Base-by-base conservation (phyloP, 176 grass and related monocot genomes). In the Oryza meyeriana region DNA sequence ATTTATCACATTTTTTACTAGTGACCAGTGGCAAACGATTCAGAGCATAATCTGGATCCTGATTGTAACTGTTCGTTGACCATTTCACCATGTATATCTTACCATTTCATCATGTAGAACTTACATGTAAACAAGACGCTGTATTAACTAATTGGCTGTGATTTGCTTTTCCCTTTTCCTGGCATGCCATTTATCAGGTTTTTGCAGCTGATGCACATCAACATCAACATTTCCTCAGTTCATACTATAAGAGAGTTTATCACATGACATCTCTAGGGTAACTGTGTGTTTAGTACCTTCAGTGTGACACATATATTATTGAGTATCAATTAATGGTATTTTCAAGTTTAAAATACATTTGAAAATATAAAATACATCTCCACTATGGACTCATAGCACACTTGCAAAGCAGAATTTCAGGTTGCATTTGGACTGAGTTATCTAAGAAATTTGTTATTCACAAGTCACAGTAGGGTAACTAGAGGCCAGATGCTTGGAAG, bases 101-200 rank as follows among this genome's bases (percentile, higher is more conserved):
- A 47, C 44, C 44, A 47, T 47, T 47, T 47, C 44, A 47, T 20
- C 48, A 52, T 52, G 42, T 34, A 50, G 25, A 30, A 2, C 18
- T 57, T 41, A 75, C 47, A 75, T 75, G 18, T 24, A 29, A 75
- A 55, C 29, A 74, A 57, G 12, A 75, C 6, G 41, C 10, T 8
- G 0, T 13, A 14, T 31, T 57, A 18, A 35, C 30, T 75, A 58
- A 48, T 58, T 20, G 5, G 3, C 8, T 35, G 17, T 48, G 28
- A 75, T 75, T 75, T 74, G 44, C 72, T 75, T 55, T 75, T 30
- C 28, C 50, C 17, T 58, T 75, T 18, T 14, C 44, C 44, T 75
- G 17, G 17, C 28, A 75, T 32, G 9, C 8, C 71, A 74, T 74
- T 48, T 52, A 8, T 42, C 42, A 72, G 40, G 16, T 50, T 50